Conservation (phyloP, 768 basidiomycete genomes). For the Tricholoma sp. region DNA sequence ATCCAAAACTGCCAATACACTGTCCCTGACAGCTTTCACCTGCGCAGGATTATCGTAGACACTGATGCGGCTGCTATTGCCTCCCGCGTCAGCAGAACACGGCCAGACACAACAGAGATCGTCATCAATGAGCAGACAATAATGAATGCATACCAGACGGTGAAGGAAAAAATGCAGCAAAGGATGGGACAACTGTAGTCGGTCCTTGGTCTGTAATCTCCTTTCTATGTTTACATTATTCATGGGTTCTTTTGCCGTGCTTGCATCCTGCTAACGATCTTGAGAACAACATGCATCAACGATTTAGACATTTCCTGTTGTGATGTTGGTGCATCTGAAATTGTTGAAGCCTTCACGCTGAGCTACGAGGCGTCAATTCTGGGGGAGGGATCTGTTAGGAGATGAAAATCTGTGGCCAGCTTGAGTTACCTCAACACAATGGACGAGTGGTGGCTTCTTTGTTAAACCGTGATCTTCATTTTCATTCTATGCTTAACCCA, state of each 20-base stretch:
- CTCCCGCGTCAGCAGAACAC: constrained; percentile 87
- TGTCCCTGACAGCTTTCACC: neutral
- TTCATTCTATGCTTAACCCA: no score
- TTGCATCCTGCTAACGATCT: neutral
- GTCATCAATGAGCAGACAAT: constrained; percentile 98
- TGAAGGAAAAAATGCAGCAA: constrained; percentile 81
- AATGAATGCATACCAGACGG: constrained; percentile 87
- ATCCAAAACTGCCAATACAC: neutral
- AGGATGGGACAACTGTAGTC: constrained; percentile 70
- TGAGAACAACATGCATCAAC: neutral
- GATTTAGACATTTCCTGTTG: no score
- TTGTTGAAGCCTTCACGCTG: no score
- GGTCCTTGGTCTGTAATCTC: neutral
- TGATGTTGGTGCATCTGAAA: no score
- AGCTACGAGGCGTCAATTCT: no score
- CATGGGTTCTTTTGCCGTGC: neutral
- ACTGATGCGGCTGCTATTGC: constrained; percentile 96
- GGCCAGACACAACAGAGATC: constrained; percentile 91
- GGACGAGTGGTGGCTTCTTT: no score
- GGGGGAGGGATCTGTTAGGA: no score
- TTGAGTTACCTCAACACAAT: no score
- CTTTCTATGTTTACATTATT: neutral
- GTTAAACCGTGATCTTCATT: no score
- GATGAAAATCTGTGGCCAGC: no score
- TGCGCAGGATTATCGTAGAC: constrained; percentile 85